phyloP scores from a whole-genome alignment of 139 green algal genomes.

The Chlamydomonas sphaeroides region DNA sequence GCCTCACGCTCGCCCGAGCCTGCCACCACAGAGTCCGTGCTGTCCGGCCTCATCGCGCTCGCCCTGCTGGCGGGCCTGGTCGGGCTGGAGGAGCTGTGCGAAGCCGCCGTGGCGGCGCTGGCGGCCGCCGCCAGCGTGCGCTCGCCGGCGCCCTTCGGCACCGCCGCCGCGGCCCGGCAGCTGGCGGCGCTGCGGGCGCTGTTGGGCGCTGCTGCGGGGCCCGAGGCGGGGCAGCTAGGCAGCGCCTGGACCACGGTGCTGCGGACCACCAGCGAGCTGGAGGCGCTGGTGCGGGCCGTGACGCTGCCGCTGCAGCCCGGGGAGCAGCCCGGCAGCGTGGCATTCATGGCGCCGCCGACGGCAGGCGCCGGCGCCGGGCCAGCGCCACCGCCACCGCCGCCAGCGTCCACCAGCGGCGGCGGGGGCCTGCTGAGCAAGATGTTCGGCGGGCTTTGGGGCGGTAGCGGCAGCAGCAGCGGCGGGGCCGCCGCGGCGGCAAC shows the following conservation, averaged over 20 bases:
- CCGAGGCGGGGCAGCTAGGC: constrained; percentile 77
- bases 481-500: neutral
- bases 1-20: constrained; percentile 54
- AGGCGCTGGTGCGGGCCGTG: constrained; percentile 63
- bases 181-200: constrained; percentile 75
- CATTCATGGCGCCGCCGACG: constrained; percentile 17
- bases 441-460: constrained; percentile 45
- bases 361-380: neutral
- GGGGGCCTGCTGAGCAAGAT: constrained; percentile 58
- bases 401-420: neutral
- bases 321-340: neutral
- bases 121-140: constrained; percentile 48
- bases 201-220: constrained; percentile 61
- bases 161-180: constrained; percentile 59
- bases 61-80: constrained; percentile 72
- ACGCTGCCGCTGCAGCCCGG: constrained; percentile 24
- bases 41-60: constrained; percentile 60
- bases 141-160: constrained; percentile 47
- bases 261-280: constrained; percentile 74
- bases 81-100: constrained; percentile 70
- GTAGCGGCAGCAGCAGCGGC: neutral
- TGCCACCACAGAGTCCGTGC: constrained; percentile 41
- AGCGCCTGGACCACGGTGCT: constrained; percentile 81
- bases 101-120: constrained; percentile 39
- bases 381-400: no score